Base-by-base conservation (phyloP, 768 basidiomycete species). In the Termitomyces bulborhizus region DNA sequence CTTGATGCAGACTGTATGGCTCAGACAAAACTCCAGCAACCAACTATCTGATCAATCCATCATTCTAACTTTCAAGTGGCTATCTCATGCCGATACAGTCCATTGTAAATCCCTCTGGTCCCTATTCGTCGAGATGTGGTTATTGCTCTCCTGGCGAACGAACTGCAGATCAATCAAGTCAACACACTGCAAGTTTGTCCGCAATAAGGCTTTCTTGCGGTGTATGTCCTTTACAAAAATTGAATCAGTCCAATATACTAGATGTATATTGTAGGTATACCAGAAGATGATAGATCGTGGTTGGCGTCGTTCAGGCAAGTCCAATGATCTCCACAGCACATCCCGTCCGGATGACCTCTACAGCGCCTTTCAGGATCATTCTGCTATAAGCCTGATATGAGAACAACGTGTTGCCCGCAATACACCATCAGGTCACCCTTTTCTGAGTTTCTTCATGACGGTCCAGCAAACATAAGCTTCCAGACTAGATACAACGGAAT, bases 331-430 rank as follows among this genome's bases (percentile, higher is more conserved):
- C 37, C 24, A 8, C 16, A 32, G 18, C 24, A 29, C 18, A 11
- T 40, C 21, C 13, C 18, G 32, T 16, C 29, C 41, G 18, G 21
- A 18, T 42, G 40, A 42, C 53, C 12, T 36, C 36, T 15, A 27
- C 49, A 40, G 3, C 34, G 7, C 6, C 29, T 37, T 15, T n/a
- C 8, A 80, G 80, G 80, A 4, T 75, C 73, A 29, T 94, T 85
- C 70, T 85, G 91, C 63, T 98, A 98, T 69, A 92, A 90, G 59
- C 94, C 94, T 4, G 85, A 95, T 68, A 74, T 95, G 69, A 79
- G 74, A 58, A 67, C 70, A 5, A 87, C 93, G 9, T 98, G 96
- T 66, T 98, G 96, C 66, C 92, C 95, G 0, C 90, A 93, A 61
- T 96, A 97, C 66, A 93, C 96, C 3, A 98, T 98, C 68, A 90